phyloP scores from a whole-genome alignment of 1,284 basidiomycete species.

The Mycena sp. region DNA sequence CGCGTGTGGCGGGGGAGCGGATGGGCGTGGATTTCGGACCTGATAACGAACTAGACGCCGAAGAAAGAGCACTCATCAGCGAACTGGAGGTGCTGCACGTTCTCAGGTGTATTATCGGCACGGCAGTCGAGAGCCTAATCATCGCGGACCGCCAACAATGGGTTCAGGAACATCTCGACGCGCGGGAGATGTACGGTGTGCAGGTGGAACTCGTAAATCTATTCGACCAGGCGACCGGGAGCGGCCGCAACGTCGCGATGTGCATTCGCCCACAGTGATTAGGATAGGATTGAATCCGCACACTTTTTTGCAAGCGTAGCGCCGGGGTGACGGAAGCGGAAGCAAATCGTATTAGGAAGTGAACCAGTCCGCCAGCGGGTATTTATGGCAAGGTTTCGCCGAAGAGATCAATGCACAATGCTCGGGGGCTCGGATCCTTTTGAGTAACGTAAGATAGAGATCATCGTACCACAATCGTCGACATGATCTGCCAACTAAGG shows the following conservation, averaged over 20 bases:
- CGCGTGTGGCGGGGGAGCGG: conserved; percentile 46
- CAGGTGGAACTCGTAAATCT: conserved; percentile 65
- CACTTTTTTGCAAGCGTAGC: conserved; percentile 1
- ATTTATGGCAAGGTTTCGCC: conserved; percentile 32
- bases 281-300: neutral
- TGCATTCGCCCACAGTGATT: conserved; percentile 29
- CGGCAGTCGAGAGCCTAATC: conserved; percentile 61
- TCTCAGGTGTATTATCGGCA: conserved; percentile 62
- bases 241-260: conserved; percentile 71
- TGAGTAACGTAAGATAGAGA: conserved; percentile 27
- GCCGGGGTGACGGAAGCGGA: conserved; percentile 22
- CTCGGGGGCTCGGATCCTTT: conserved; percentile 13
- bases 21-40: conserved; percentile 50
- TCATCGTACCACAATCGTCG: conserved; percentile 24
- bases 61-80: conserved; percentile 44
- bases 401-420: conserved; percentile 19
- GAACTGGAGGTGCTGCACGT: conserved; percentile 58
- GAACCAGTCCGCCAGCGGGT: conserved; percentile 31
- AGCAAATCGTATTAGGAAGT: conserved; percentile 25
- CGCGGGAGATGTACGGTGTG: conserved; percentile 32
- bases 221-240: conserved; percentile 74
- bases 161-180: conserved; percentile 52
- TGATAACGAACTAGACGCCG: conserved; percentile 33
- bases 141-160: conserved; percentile 60
- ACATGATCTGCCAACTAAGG: conserved; percentile 38